Conservation (phyloP, 2,329 filamentous ascomycete species). For the Trichoderma koningii region DNA sequence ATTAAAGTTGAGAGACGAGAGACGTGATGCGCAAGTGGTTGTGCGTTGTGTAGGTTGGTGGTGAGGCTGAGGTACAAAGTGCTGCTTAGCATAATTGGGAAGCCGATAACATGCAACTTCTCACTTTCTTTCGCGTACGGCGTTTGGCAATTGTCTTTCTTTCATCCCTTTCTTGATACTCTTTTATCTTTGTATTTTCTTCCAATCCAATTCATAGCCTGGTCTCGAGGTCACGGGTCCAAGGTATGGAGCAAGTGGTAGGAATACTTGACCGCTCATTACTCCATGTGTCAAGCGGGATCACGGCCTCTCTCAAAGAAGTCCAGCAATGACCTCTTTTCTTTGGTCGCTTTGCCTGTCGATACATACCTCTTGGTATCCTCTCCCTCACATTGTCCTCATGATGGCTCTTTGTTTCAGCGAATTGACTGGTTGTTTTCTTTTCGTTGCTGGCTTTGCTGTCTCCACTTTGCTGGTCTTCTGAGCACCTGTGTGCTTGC, state of each 20-base stretch:
- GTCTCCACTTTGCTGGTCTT: slow-evolving; percentile 16
- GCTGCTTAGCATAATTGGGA: background rate
- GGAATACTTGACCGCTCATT: slow-evolving; percentile 16
- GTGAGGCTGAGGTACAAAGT: too few relatives aligned
- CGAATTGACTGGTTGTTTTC: background rate
- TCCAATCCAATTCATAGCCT: background rate
- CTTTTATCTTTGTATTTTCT: background rate
- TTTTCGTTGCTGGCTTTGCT: background rate
- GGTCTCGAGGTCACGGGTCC: background rate
- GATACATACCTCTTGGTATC: background rate
- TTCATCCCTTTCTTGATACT: background rate
- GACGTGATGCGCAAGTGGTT: too few relatives aligned
- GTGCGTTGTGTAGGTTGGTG: too few relatives aligned
- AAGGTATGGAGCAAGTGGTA: too few relatives aligned
- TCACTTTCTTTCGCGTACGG: slow-evolving; percentile 13
- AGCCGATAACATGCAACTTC: too few relatives aligned
- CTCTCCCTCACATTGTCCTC: background rate
- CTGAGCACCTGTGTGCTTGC: slow-evolving; percentile 1
- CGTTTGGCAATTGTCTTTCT: background rate
- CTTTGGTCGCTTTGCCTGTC: too few relatives aligned
- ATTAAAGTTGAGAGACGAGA: too few relatives aligned
- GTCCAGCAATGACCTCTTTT: background rate
- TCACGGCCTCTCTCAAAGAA: background rate
- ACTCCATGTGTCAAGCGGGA: background rate
- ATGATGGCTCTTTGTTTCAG: background rate